Conservation (phyloP, 306 rosid genomes). For the Lathyrus aphaca region DNA sequence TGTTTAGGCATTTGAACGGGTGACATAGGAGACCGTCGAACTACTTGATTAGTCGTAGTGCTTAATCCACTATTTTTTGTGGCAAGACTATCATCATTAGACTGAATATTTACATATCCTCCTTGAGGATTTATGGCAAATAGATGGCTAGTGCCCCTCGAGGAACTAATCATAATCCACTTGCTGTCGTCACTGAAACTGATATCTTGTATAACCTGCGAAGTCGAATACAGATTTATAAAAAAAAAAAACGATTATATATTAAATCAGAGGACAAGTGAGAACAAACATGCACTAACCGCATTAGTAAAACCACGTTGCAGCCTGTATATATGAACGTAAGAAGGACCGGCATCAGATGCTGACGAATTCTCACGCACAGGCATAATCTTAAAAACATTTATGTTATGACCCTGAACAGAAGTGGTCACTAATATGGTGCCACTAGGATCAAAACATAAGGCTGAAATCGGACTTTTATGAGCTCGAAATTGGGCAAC, state of each 20-base stretch:
- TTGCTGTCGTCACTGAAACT: conserved; percentile 94
- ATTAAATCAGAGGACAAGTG: not conserved
- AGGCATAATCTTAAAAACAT: conserved; percentile 85
- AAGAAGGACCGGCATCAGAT: conserved; percentile 56
- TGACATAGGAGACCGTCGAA: conserved; percentile 48
- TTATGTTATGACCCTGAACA: conserved; percentile 91
- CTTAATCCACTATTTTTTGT: conserved; percentile 53
- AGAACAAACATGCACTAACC: conserved; percentile 50
- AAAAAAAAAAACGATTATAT: conserved; percentile 15
- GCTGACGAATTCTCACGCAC: conserved; percentile 48
- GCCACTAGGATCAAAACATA: conserved; percentile 95
- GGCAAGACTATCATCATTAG: conserved; percentile 51
- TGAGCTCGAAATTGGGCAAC: conserved; percentile 90
- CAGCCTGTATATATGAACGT: conserved; percentile 78
- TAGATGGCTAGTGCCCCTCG: conserved; percentile 92
- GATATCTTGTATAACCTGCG: conserved; percentile 93
- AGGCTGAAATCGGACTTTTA: conserved; percentile 90
- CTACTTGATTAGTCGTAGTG: conserved; percentile 44
- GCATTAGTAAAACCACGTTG: conserved; percentile 97
- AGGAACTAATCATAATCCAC: conserved; percentile 98
- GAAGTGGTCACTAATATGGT: conserved; percentile 90
- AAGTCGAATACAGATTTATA: conserved; percentile 30
- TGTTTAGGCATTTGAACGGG: conserved; percentile 56
- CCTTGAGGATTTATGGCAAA: conserved; percentile 93
- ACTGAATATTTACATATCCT: conserved; percentile 66